Evolutionary conservation across 306 rosid genomes (phyloP).

Genomic region (Ammopiptanthus mongolicus): DNA sequence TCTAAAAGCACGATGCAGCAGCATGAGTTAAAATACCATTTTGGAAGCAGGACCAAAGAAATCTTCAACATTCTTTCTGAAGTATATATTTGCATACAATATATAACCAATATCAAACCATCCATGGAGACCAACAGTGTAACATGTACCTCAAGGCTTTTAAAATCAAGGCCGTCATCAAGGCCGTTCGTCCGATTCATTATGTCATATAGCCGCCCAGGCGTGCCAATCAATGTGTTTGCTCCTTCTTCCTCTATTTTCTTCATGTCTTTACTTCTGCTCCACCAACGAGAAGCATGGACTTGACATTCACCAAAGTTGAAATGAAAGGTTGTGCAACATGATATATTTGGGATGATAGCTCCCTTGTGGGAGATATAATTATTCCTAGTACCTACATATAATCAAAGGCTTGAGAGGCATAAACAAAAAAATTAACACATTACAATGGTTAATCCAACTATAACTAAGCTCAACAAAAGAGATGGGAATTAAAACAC

Average conservation of each 20-base stretch:
- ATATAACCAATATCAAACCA: not conserved
- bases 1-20: not conserved
- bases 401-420: not conserved
- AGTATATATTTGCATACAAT: not conserved
- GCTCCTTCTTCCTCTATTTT: constrained; percentile 83
- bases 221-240: constrained; percentile 79
- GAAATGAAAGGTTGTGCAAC: constrained; percentile 81
- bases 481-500: not conserved
- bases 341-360: constrained; percentile 71
- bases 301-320: constrained; percentile 51
- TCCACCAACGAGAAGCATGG: constrained; percentile 84
- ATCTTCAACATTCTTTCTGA: not conserved
- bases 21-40: not conserved
- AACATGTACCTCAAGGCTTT: constrained; percentile 61
- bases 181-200: constrained; percentile 70
- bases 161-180: constrained; percentile 65
- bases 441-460: not conserved
- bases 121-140: not conserved
- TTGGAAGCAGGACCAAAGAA: not conserved
- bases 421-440: not conserved
- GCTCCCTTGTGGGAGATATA: constrained; percentile 88
- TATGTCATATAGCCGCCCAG: constrained; percentile 79
- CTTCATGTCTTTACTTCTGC: constrained; percentile 67
- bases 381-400: constrained; percentile 74
- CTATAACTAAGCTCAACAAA: not conserved